Evolutionary conservation across 2,329 filamentous ascomycete genomes (phyloP).

Genomic region (Chaetomiaceae sp.): DNA sequence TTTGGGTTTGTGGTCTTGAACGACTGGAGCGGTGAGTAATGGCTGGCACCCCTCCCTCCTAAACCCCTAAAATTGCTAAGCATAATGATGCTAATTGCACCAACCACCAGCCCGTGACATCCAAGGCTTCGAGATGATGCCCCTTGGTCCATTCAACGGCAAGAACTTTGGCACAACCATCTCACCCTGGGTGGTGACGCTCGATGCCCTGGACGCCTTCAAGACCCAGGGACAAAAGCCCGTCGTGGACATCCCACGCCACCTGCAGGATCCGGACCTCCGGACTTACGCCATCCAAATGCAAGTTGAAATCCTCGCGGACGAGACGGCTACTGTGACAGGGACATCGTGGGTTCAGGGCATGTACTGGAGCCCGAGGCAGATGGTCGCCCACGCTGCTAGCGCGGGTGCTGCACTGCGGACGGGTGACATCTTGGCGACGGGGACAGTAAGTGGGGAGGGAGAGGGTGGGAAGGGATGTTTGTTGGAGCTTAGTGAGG

Average conservation of each 20-base stretch:
- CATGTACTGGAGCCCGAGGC: conserved; percentile 4
- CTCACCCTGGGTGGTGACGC: conserved; percentile 6
- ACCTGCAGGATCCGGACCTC: not conserved
- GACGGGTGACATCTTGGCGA: conserved; percentile 3
- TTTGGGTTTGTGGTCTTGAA: conserved; percentile 9
- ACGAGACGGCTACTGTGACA: not conserved
- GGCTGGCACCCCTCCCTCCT: too few relatives aligned
- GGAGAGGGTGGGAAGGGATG: not conserved
- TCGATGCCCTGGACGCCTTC: conserved; percentile 1
- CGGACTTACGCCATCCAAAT: conserved; percentile 3
- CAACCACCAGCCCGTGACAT: conserved; percentile 3
- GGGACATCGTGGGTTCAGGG: not conserved
- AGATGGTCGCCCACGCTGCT: conserved; percentile 6
- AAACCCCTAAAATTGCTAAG: too few relatives aligned
- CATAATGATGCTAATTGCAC: not conserved
- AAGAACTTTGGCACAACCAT: conserved; percentile 10
- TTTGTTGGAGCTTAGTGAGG: conserved; percentile 3
- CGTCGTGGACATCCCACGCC: not conserved
- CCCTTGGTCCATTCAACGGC: conserved; percentile 5
- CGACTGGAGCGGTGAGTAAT: conserved; percentile 9
- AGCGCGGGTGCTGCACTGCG: not conserved
- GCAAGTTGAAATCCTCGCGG: conserved; percentile 4
- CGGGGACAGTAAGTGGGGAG: conserved; percentile 3
- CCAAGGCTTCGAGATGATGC: conserved; percentile 2
- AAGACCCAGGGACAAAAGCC: not conserved